Evolutionary conservation across 352 stramenopile genomes (phyloP), one percentile per base, ranked within the genome.

Genomic region (Aphanomyces stellatus): DNA sequence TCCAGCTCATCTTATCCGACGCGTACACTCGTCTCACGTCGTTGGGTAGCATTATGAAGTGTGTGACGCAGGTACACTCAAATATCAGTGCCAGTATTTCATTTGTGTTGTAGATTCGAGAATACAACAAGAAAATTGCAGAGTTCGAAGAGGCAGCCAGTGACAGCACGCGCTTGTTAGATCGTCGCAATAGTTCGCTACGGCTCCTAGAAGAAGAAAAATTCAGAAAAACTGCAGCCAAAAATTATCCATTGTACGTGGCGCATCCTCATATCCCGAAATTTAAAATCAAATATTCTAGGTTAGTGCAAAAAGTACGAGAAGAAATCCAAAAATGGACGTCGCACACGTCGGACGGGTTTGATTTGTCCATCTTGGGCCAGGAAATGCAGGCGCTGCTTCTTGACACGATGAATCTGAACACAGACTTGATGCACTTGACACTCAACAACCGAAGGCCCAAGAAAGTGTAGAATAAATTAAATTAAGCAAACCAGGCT

Each of bases 351-450:
- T 71, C 80, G 42, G 77, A 79, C 31, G 81, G 90, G 37, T 95
- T 82, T 34, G 76, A 95, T 33, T 64, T 91, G 49, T 77, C 75
- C 22, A 72, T 95, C 24, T 73, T 95, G 4, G 84, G 86, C 27
- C 72, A 86, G 19, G 76, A 89, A 25, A 74, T 95, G 51, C 90
- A 92, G 64, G 80, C 76, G 0, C 63, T 91, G 10, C 34, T 95
- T 3, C 33, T 85, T 34, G 80, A 93, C 46, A 93, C 90, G 82
- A 81, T 94, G 75, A 88, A 90, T 57, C 87, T 77, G 1, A 72
- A 93, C 69, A 95, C 84, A 1, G 81, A 75, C 7, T 74, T 95
- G 8, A 92, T 95, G 82, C 87, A 95, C 51, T 73, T 95, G 7
- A 79, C 75, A 0, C 64, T 87, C 4, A 48, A 86, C 0, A 74